Evolutionary conservation across 192 early-diverging fungal species (phyloP).

Genomic region (Physocladia obscura): DNA sequence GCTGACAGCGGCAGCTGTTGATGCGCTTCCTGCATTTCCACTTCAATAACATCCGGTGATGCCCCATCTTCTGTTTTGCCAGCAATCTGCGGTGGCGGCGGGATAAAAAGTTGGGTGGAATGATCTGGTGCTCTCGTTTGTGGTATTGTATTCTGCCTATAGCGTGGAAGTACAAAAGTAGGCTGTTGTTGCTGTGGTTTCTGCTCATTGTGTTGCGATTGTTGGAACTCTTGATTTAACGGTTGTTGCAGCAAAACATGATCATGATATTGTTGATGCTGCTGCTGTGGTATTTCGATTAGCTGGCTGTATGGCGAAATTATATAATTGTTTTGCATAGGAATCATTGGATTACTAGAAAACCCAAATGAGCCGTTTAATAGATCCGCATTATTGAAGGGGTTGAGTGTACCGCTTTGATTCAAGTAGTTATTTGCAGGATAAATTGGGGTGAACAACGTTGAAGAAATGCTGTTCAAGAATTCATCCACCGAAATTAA

Average conservation of each 20-base stretch:
- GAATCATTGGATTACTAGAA: background rate
- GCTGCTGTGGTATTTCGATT: no score
- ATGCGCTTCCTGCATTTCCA: background rate
- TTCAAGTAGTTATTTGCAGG: no score
- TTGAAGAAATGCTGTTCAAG: background rate
- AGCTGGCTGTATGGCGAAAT: no score
- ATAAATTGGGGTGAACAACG: background rate
- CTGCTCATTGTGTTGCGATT: no score
- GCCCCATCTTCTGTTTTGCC: background rate
- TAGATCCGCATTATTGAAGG: background rate
- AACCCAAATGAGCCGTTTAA: background rate
- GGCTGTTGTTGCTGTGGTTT: background rate
- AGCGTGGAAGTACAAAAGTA: background rate
- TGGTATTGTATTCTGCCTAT: background rate
- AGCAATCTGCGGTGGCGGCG: no score
- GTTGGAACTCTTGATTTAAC: no score
- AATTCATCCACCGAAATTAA: constrained; percentile 13
- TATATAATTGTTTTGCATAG: no score
- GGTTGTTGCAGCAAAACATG: no score
- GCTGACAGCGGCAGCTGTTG: background rate
- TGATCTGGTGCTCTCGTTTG: background rate
- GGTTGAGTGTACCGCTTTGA: no score
- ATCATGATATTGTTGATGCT: background rate
- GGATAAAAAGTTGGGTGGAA: no score
- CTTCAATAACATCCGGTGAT: background rate